Base-by-base conservation (phyloP, 2,329 filamentous ascomycete species). In the Zasmidium angulare region DNA sequence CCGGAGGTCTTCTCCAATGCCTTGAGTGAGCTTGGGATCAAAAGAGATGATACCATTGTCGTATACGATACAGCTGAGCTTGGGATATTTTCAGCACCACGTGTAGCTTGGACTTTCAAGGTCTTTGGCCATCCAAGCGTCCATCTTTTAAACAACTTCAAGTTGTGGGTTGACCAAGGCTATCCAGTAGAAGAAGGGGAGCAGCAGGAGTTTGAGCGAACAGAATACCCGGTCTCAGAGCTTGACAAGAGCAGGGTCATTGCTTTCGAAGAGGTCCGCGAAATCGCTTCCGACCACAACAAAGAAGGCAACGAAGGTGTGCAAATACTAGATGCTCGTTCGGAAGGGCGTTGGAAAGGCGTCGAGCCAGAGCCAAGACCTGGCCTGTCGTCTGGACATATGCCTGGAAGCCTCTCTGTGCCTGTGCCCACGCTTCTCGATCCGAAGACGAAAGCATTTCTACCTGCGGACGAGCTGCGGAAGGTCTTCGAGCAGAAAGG, bases 71-170 rank as follows among this genome's bases (percentile, higher is more conserved):
- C 87, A 24, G 88, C 91, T 63, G 93, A 98, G 78, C 79, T 93
- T 26, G 95, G 95, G 10, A 93, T 99, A 61, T 96, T 99, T 78
- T 95, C 90, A 68, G 95, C 93, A 1, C 95, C 95, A 2, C 85
- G 95, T 46, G 93, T 96, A 0, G 93, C 88, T 58, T 99, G 95
- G 95, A 99, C 93, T 1, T 99, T 67, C 65, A 86, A 86, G 70
- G 86, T 91, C 31, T 98, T 98, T 75, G 95, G 95, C 1, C 95
- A 99, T 74, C 81, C 86, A 48, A 88, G 86, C 64, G 93, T 99
- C 14, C 92, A 97, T 74, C 78, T 99, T 19, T 79, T 99, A 56
- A 96, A 99, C 79, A 99, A 99, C 78, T 99, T 97, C 79, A 90
- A 88, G 74, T 77, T 90, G n/a, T 99, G 93, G 91, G 87, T 93